A percentile compares a stretch with the other conserved stretches of the same genome.
These are phyloP conservation scores for Calonectria pteridis DNA, from an alignment of 2,329 filamentous ascomycete species.

Conservation along the genomic window DNA sequence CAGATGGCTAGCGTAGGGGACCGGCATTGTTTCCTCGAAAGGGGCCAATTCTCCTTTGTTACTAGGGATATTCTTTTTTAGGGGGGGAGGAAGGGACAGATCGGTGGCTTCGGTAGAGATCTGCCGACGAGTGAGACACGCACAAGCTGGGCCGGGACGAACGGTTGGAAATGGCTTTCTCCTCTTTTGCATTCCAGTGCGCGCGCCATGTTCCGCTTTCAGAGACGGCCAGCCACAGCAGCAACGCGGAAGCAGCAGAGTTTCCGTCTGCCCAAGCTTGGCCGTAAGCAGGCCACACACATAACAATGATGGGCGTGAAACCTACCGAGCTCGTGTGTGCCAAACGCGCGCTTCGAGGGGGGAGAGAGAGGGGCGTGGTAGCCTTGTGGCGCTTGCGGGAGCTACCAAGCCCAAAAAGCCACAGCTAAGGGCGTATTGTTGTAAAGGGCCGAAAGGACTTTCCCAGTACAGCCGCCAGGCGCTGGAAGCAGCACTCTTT, in stretches of 20 bases:
- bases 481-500: slow-evolving; percentile 1
- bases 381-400: not conserved
- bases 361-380: too few relatives aligned
- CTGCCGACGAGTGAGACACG: not conserved
- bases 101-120: slow-evolving; percentile 9
- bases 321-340: not conserved
- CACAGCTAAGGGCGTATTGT: not conserved
- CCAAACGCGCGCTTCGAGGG: not conserved
- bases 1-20: not conserved
- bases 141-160: not conserved
- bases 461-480: not conserved
- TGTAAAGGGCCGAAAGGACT: not conserved
- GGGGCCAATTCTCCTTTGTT: not conserved
- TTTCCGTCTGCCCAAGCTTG: not conserved
- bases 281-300: not conserved
- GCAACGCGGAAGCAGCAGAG: not conserved
- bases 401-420: not conserved
- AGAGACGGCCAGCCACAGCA: not conserved
- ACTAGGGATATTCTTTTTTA: not conserved
- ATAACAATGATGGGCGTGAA: not conserved
- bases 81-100: not conserved
- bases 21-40: not conserved
- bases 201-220: not conserved
- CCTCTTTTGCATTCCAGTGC: slow-evolving; percentile 3
- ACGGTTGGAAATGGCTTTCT: not conserved